Base-by-base conservation (phyloP, 129 eudicot species). In the Pittosporum tobira region DNA sequence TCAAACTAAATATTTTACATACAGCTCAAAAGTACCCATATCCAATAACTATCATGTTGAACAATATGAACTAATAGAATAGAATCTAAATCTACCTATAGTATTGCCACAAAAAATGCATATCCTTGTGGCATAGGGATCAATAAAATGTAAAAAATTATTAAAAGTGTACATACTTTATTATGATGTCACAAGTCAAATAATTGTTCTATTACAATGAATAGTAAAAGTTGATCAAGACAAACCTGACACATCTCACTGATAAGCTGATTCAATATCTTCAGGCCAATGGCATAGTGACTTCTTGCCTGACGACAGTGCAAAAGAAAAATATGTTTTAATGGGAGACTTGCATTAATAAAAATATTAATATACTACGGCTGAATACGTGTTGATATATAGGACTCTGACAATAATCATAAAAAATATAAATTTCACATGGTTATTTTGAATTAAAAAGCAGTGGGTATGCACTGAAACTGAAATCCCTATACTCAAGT, bases 201-300 rank as follows among this genome's bases (percentile, higher is more conserved):
- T 34, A 34, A 34, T 34, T n/a, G n/a, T n/a, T n/a, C 11, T 34
- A 12, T 34, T 27, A 59, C 24, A 16, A 21, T 48, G 26, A 48
- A 24, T 19, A 48, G 13, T 5, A 19, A 48, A 7, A 5, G 8
- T 48, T 48, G 9, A 48, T 23, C 5, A 19, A 48, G 62, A 42
- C 66, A 12, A 65, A 81, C 87, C 87, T 81, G 83, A 69, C 62
- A 73, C 79, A 81, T 76, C 65, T 81, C 87, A 38, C 51, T 34
- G 28, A 81, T 79, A 38, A 81, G 87, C 68, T 81, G 82, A 69
- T 73, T 81, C 59, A 81, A 76, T 60, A 81, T 76, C 80, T 81
- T 81, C 51, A 81, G 74, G 44, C 87, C 87, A 62, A 81, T 72
- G 18, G 74, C 68, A 59, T 72, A 81, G 50, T 76, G 87, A 48